Evolutionary conservation across 306 rosid genomes (phyloP).

Genomic region (Trichosanthes cucumerina): DNA sequence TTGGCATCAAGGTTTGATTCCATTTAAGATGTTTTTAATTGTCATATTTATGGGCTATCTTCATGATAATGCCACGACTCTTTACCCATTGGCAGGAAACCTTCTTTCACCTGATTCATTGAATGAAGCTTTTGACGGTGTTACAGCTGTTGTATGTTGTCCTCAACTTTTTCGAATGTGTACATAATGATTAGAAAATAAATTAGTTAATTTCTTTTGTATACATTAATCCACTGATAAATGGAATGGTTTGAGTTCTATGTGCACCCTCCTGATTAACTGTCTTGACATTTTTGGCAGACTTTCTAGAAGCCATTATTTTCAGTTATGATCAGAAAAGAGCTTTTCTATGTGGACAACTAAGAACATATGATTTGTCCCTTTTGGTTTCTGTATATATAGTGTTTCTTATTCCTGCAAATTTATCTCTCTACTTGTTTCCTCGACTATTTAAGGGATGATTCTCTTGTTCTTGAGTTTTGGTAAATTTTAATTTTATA

Average conservation of each 20-base stretch:
- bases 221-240: background rate
- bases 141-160: slow-evolving; percentile 75
- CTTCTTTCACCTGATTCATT: slow-evolving; percentile 68
- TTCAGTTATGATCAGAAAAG: background rate
- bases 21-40: background rate
- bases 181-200: background rate
- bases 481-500: background rate
- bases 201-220: background rate
- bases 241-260: background rate
- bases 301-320: background rate
- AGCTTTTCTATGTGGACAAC: background rate
- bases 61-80: slow-evolving; percentile 14
- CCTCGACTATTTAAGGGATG: background rate
- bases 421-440: background rate
- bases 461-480: background rate
- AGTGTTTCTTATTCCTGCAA: background rate
- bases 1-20: slow-evolving; percentile 66
- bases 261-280: background rate
- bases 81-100: slow-evolving; percentile 50
- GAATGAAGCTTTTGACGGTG: slow-evolving; percentile 76
- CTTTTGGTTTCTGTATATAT: background rate
- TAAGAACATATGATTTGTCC: background rate
- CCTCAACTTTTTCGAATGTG: background rate
- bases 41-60: slow-evolving; percentile 1
- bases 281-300: background rate